A percentile compares a stretch with the other conserved stretches of the same genome.
Evolutionary conservation across 495 filamentous ascomycete species (phyloP).

Genomic region (Penicillium paxilli): DNA sequence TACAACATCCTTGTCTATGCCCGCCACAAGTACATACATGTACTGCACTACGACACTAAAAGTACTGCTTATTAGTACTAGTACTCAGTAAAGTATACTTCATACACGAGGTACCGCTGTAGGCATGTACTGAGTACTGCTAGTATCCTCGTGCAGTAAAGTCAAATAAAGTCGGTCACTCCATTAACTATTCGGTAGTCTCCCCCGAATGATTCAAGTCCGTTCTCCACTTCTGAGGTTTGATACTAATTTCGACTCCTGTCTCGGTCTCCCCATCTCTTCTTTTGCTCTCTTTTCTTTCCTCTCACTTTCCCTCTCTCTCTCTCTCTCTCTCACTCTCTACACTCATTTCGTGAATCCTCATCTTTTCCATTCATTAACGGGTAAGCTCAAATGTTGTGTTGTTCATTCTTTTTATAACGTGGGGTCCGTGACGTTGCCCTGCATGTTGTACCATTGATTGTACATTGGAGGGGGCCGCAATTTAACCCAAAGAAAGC

Average conservation of each 20-base stretch:
- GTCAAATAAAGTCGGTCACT: background rate
- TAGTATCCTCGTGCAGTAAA: background rate
- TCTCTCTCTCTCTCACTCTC: background rate
- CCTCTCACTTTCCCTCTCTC: background rate
- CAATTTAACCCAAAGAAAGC: background rate
- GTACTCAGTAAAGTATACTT: too few species aligned
- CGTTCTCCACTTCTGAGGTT: slow-evolving; percentile 7
- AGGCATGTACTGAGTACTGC: background rate
- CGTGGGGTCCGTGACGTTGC: background rate
- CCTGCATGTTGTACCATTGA: background rate
- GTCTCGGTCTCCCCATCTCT: background rate
- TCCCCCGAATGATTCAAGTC: slow-evolving; percentile 17
- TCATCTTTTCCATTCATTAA: background rate
- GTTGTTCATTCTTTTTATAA: background rate
- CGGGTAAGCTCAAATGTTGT: background rate
- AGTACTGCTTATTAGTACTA: too few species aligned
- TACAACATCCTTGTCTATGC: too few species aligned
- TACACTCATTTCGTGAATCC: background rate
- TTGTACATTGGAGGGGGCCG: background rate
- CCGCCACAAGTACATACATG: too few species aligned
- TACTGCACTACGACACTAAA: too few species aligned
- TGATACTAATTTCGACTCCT: slow-evolving; percentile 1
- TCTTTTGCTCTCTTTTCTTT: slow-evolving; percentile 4
- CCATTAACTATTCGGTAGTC: slow-evolving; percentile 23
- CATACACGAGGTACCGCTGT: background rate